phyloP scores from a whole-genome alignment of 768 basidiomycete genomes.

The Pulveroboletus sp. region DNA sequence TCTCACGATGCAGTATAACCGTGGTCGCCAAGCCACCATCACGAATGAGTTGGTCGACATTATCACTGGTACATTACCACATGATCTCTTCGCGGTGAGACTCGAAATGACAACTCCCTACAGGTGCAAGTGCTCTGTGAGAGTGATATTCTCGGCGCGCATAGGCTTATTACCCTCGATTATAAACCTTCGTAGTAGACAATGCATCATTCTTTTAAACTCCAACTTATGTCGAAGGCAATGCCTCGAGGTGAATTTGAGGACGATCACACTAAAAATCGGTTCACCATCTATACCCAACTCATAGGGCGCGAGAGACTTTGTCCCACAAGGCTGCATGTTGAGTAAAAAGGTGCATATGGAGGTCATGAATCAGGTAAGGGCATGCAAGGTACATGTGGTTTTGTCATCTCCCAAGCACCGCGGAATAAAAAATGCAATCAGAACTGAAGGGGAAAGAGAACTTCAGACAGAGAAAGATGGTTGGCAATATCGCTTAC shows the following conservation, averaged over 20 bases:
- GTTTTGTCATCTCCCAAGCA: slow-evolving; percentile 30
- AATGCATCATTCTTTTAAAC: slow-evolving; percentile 18
- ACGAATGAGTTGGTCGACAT: slow-evolving; percentile 95
- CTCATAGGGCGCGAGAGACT: neutral
- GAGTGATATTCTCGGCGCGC: slow-evolving; percentile 10
- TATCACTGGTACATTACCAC: slow-evolving; percentile 65
- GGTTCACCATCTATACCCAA: neutral
- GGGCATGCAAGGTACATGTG: slow-evolving; percentile 38
- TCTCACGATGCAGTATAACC: slow-evolving; percentile 94
- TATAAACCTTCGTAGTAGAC: slow-evolving; percentile 20
- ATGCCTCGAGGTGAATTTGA: neutral
- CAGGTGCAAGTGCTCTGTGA: slow-evolving; percentile 52
- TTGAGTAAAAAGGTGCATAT: slow-evolving; percentile 14
- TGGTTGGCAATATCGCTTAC: slow-evolving; percentile 40
- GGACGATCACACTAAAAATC: neutral
- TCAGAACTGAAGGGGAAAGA: slow-evolving; percentile 33
- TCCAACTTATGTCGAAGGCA: neutral
- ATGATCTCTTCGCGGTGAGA: neutral
- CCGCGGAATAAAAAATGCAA: slow-evolving; percentile 10
- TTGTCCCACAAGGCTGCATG: neutral
- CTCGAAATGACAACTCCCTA: neutral
- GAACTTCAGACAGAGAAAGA: slow-evolving; percentile 4
- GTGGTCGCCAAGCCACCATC: slow-evolving; percentile 97
- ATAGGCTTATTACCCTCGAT: slow-evolving; percentile 11
- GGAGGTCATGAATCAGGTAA: slow-evolving; percentile 24